These are phyloP conservation scores for Elsinoe australis DNA, from an alignment of 2,329 filamentous ascomycete genomes.

Conservation along the genomic window DNA sequence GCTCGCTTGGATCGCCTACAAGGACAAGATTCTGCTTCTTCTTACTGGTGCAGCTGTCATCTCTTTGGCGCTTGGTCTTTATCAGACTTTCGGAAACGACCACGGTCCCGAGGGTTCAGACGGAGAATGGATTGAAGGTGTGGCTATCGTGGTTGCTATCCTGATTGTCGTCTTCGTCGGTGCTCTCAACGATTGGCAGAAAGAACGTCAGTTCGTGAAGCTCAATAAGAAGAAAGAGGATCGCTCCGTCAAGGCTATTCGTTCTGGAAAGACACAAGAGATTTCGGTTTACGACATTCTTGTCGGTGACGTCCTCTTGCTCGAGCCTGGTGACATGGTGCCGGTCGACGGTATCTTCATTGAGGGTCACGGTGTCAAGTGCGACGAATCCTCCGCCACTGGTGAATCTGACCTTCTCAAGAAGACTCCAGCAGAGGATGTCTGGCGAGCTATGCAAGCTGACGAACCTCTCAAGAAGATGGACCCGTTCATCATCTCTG, in stretches of 20 bases:
- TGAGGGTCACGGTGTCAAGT: conserved; percentile 59
- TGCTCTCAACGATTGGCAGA: conserved; percentile 75
- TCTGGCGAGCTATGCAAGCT: conserved; percentile 57
- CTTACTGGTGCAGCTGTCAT: conserved; percentile 64
- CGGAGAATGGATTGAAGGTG: conserved; percentile 75
- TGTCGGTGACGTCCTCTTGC: conserved; percentile 64
- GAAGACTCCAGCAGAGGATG: conserved; percentile 59
- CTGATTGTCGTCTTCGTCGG: conserved; percentile 68
- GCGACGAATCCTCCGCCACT: conserved; percentile 67
- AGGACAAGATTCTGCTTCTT: conserved; percentile 70
- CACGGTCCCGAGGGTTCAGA: conserved; percentile 49
- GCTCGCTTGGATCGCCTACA: conserved; percentile 74
- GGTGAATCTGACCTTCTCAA: conserved; percentile 67
- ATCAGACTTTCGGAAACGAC: conserved; percentile 56
- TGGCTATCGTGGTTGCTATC: conserved; percentile 71
- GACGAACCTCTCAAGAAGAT: conserved; percentile 57
- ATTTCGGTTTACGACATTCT: conserved; percentile 64
- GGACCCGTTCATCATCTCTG: conserved; percentile 83
- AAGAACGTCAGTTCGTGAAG: conserved; percentile 72
- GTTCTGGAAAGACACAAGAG: conserved; percentile 63
- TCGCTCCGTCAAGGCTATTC: conserved; percentile 63
- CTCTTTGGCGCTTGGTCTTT: conserved; percentile 66
- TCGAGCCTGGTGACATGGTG: conserved; percentile 66
- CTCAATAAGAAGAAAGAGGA: conserved; percentile 74
- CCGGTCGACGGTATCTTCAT: conserved; percentile 66